phyloP scores from a whole-genome alignment of 2,329 filamentous ascomycete genomes.

The Talaromyces sp. region DNA sequence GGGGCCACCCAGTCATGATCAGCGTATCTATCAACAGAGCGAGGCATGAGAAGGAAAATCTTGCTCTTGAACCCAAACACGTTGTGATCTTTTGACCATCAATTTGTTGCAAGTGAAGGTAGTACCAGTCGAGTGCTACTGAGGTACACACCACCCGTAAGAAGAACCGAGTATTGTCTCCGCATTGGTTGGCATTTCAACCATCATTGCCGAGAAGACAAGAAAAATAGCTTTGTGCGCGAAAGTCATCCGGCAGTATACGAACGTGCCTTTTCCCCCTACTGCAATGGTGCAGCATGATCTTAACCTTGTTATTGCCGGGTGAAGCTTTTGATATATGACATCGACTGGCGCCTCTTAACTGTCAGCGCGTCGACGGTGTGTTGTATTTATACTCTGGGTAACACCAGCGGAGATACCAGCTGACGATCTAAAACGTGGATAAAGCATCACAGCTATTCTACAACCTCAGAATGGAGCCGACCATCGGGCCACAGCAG shows the following conservation, averaged over 20 bases:
- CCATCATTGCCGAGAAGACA: background rate
- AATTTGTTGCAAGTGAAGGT: background rate
- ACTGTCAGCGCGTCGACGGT: background rate
- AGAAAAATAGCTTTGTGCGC: background rate
- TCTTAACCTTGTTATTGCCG: background rate
- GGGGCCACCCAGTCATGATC: slow-evolving; percentile 6
- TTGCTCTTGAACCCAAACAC: background rate
- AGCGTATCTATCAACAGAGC: background rate
- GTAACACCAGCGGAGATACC: background rate
- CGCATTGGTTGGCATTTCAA: background rate
- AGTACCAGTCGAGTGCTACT: background rate
- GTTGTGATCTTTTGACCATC: background rate
- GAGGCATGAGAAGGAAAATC: background rate
- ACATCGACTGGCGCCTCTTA: background rate
- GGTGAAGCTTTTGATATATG: background rate
- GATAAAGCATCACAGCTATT: background rate
- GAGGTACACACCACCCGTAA: background rate
- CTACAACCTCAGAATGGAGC: slow-evolving; percentile 22
- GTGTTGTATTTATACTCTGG: background rate
- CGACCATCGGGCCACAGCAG: slow-evolving; percentile 23
- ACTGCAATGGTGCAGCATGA: slow-evolving; percentile 1
- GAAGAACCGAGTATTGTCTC: background rate
- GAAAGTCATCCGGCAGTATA: background rate
- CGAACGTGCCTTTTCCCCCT: background rate
- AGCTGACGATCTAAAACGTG: background rate